These are phyloP conservation scores for Prunus padus DNA, from an alignment of 306 rosid species.

Conservation along the genomic window DNA sequence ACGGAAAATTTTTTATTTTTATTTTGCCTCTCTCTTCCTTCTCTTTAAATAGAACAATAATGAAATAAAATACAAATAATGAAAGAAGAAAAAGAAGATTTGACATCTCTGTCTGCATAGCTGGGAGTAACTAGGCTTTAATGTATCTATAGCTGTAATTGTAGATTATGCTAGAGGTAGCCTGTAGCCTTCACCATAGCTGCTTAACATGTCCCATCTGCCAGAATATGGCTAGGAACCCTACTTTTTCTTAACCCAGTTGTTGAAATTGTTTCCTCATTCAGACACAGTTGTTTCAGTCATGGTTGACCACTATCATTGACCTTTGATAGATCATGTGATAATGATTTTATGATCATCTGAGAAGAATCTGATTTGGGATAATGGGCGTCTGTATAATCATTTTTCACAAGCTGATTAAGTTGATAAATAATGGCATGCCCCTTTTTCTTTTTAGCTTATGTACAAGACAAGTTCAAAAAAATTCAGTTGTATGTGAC, in stretches of 20 bases:
- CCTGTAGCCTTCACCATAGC: neutral
- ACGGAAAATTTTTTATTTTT: neutral
- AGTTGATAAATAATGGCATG: no score
- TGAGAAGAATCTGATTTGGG: neutral
- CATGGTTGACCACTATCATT: neutral
- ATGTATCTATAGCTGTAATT: no score
- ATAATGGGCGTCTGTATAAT: neutral
- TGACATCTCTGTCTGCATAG: neutral
- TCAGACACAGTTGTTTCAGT: neutral
- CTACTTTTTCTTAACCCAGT: neutral
- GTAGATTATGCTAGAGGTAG: no score
- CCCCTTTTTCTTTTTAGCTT: no score
- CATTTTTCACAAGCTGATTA: no score
- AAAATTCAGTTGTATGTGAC: no score
- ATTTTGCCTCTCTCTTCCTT: neutral
- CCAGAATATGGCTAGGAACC: constrained; percentile 6
- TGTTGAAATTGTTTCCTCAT: neutral
- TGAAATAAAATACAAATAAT: neutral
- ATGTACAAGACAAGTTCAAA: no score
- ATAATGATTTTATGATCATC: neutral
- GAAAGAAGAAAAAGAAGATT: neutral
- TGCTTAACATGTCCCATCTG: constrained; percentile 22
- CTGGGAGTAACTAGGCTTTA: no score
- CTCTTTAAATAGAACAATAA: neutral
- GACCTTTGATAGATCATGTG: neutral